Evolutionary conservation across 1,139 yeast genomes (phyloP), one percentile per base, ranked within the genome.

Genomic region (Nakaseomyces uthaithaninus): DNA sequence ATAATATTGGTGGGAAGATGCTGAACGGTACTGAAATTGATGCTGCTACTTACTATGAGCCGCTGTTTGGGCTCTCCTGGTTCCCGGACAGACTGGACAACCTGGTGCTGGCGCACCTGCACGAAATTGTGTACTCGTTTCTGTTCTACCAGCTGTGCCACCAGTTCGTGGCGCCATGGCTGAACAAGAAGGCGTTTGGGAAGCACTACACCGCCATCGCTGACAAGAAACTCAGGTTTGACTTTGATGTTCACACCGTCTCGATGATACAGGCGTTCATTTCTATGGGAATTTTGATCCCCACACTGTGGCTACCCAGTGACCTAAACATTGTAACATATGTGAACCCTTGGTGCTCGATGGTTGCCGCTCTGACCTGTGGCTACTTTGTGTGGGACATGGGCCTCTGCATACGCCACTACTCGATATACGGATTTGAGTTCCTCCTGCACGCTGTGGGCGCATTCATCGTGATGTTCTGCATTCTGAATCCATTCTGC

Each of bases 321-420:
- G 47, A 45, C 26, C 37, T 48, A 35, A 50, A 54, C 27, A 42
- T 59, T 27, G 52, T 46, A 8, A 49, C 59, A 8, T 60, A 85
- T 25, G 74, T 75, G 53, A 79, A 83, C 28, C 89, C 91, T 5
- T 85, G 80, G 55, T 77, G 81, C 1, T 82, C 83, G 2, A 73
- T 87, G 58, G 83, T 85, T 16, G 63, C 76, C 16, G 70, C 95
- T 2, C 59, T 80, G 51, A 84, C 94, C 10, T 59, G 72, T 12
- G 96, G 96, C 4, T 91, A 91, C 66, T 91, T 91, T 58, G 53
- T 86, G 18, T 91, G 98, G 98, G 99, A 91, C 59, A 53, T 80
- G 15, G 63, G 66, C 45, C 77, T 87, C 38, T 87, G 96, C 50
- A 20, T 74, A 12, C 61, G 64, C 40, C 72, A 80, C 64, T 72